Evolutionary conservation across 352 stramenopile species (phyloP).

Genomic region (Phytophthora niederhauseri): DNA sequence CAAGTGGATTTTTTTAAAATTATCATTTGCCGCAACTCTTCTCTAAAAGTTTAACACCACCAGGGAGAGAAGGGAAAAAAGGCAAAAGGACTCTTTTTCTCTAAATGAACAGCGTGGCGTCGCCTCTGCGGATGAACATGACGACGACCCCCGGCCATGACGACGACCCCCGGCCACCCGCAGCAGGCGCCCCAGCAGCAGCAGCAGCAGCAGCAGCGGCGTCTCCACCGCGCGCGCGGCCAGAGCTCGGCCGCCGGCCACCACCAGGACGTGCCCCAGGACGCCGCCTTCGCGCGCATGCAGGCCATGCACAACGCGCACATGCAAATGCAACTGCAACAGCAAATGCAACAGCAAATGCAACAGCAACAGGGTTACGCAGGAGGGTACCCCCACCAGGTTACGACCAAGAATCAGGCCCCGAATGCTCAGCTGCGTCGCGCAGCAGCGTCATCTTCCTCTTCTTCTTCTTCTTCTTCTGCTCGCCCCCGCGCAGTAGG

Average conservation of each 20-base stretch:
- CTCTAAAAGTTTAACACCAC: conserved; percentile 6
- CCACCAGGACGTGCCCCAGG: conserved; percentile 18
- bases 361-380: conserved; percentile 42
- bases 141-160: conserved; percentile 36
- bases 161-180: conserved; percentile 24
- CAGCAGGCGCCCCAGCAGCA: conserved; percentile 15
- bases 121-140: conserved; percentile 46
- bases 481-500: not conserved
- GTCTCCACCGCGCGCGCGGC: conserved; percentile 12
- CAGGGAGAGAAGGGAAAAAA: conserved; percentile 14
- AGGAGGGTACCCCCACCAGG: conserved; percentile 20
- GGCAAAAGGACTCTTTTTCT: conserved; percentile 4
- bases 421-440: conserved; percentile 12
- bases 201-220: conserved; percentile 14
- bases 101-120: conserved; percentile 45
- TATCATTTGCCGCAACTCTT: conserved; percentile 3
- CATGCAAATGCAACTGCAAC: conserved; percentile 31
- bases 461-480: not conserved
- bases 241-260: not conserved
- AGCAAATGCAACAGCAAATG: conserved; percentile 38
- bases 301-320: conserved; percentile 14
- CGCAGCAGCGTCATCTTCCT: not conserved
- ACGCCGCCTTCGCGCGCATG: conserved; percentile 25
- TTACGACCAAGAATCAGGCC: conserved; percentile 18
- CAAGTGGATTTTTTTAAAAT: conserved; percentile 1